phyloP scores from a whole-genome alignment of 2,329 filamentous ascomycete species.

The Scedosporium dehoogii region DNA sequence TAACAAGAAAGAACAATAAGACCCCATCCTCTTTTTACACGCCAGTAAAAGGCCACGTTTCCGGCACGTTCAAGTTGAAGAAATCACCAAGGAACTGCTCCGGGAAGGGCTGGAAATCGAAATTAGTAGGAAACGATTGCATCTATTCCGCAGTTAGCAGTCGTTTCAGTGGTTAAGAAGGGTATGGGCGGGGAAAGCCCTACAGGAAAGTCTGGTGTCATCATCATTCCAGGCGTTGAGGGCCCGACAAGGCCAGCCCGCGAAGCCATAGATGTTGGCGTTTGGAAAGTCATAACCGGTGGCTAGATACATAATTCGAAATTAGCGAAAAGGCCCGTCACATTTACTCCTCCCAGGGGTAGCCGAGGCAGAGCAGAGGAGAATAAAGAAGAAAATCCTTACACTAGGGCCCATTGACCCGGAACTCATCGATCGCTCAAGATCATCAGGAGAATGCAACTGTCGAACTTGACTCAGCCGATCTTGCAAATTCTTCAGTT shows the following conservation, averaged over 20 bases:
- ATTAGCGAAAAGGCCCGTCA: slow-evolving; percentile 11
- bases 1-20: not conserved
- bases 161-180: not conserved
- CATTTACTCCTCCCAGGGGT: slow-evolving; percentile 7
- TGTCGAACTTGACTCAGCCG: slow-evolving; percentile 42
- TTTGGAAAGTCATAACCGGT: slow-evolving; percentile 27
- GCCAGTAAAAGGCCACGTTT: slow-evolving; percentile 2
- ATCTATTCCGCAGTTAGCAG: not conserved
- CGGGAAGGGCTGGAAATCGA: slow-evolving; percentile 4
- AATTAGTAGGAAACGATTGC: not conserved
- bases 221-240: slow-evolving; percentile 3
- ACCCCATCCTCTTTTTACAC: not conserved
- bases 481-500: slow-evolving; percentile 49
- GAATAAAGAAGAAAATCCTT: slow-evolving; percentile 24
- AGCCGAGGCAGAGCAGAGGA: slow-evolving; percentile 18
- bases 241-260: not conserved
- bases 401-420: slow-evolving; percentile 13
- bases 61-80: slow-evolving; percentile 5
- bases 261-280: slow-evolving; percentile 27
- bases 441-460: slow-evolving; percentile 23
- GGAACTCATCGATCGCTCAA: slow-evolving; percentile 15
- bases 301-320: slow-evolving; percentile 16
- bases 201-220: slow-evolving; percentile 4
- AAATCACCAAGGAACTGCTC: slow-evolving; percentile 7
- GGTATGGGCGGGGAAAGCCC: not conserved